Base-by-base conservation (phyloP, 371 early-diverging fungal species). In the Rhizopus microsporus region DNA sequence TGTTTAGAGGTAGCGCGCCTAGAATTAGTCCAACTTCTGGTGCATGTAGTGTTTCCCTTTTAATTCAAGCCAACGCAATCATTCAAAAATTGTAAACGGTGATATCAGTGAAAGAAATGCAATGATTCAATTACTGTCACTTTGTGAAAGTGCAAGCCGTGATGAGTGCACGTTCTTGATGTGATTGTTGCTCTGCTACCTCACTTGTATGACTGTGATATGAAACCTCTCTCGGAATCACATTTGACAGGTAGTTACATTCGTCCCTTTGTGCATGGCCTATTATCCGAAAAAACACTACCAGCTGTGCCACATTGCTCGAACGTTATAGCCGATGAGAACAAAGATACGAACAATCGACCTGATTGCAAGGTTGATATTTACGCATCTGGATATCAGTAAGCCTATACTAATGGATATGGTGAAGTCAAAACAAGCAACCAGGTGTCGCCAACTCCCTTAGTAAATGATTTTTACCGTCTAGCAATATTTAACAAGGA, bases 161-260 rank as follows among this genome's bases (percentile, higher is more conserved):
- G n/a, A n/a, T n/a, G n/a, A n/a, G n/a, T n/a, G n/a, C n/a, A n/a
- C n/a, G n/a, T n/a, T n/a, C n/a, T n/a, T n/a, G n/a, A n/a, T n/a
- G n/a, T n/a, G n/a, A 42, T 35, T 7, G 37, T 35, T 5, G 37
- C 37, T 9, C 9, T 35, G 9, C 37, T 35, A 5, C 9, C 37
- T 5, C 9, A 35, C 53, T 56, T 60, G 44, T 65, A 60, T 42
- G 60, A 60, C 54, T 65, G 57, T 57, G 50, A 54, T 43, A 65
- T 57, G 57, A 60, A 60, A 44, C 54, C 49, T 37, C 49, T 65
- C 50, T 65, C 66, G 12, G 60, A 65, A 57, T 59, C 66, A 53
- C 66, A 65, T 52, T 55, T 65, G 53, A 54, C 57, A 29, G 45
- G 54, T 16, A 65, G 66, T 60, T 65, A 65, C 29, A 12, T 57